These are phyloP conservation scores for Tilletiaria anomala DNA, from an alignment of 1,284 basidiomycete genomes.

Conservation along the genomic window DNA sequence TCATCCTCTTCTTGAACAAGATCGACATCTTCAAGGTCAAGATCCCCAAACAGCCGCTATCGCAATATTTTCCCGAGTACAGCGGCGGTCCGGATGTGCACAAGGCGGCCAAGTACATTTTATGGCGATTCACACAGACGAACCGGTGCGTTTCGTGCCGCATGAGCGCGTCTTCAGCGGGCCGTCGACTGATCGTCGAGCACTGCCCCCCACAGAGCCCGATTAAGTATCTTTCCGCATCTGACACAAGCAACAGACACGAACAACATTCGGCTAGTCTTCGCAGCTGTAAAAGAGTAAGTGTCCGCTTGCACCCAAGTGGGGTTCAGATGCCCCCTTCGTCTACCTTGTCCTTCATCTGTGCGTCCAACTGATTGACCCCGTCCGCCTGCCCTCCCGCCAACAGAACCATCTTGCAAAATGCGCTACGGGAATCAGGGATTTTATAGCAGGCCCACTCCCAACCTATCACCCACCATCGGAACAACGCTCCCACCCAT, in stretches of 20 bases:
- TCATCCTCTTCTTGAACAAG: conserved; percentile 71
- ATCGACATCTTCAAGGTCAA: conserved; percentile 92
- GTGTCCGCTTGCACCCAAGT: neutral
- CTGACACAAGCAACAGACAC: conserved; percentile 52
- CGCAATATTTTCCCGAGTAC: conserved; percentile 86
- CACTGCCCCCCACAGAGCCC: conserved; percentile 6
- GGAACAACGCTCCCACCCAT: no score
- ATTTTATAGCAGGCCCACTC: conserved; percentile 6
- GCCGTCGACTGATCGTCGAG: neutral
- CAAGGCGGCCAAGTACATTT: conserved; percentile 92
- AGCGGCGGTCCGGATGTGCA: conserved; percentile 79
- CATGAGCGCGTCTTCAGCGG: conserved; percentile 60
- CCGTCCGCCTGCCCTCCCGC: neutral
- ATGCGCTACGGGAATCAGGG: conserved; percentile 8
- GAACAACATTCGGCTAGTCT: conserved; percentile 65
- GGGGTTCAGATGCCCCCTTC: neutral
- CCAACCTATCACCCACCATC: no score
- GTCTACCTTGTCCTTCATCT: neutral
- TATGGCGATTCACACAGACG: conserved; percentile 92
- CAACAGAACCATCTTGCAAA: conserved; percentile 8
- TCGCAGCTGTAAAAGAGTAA: conserved; percentile 82
- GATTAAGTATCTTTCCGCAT: conserved; percentile 34
- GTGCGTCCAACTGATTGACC: neutral
- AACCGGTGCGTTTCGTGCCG: conserved; percentile 71
- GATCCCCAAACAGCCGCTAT: conserved; percentile 58